Conservation (phyloP, 73 alveolate genomes). For the Breviolum minutum region DNA sequence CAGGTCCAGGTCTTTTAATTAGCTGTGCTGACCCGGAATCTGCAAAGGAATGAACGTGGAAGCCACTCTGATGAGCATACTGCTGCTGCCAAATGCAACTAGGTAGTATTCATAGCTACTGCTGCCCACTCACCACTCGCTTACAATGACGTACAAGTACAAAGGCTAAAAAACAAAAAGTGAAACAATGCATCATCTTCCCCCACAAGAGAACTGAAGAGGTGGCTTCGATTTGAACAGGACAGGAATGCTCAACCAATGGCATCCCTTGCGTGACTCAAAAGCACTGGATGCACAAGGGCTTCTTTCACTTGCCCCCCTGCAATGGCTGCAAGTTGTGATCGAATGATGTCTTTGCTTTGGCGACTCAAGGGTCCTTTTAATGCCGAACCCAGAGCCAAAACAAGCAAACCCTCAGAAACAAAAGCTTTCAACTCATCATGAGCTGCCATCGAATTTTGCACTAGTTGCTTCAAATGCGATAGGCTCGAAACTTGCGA, state of each 20-base stretch:
- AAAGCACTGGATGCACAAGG: background rate
- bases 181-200: background rate
- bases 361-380: background rate
- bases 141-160: background rate
- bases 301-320: background rate
- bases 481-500: background rate
- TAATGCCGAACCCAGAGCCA: background rate
- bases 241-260: background rate
- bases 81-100: background rate
- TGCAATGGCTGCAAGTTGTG: background rate
- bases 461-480: background rate
- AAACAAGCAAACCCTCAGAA: background rate
- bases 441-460: background rate
- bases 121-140: background rate
- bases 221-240: background rate
- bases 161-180: background rate
- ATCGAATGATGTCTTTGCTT: background rate
- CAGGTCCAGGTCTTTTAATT: background rate
- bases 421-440: background rate
- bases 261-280: background rate
- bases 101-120: background rate
- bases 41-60: too few species aligned
- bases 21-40: background rate
- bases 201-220: too few species aligned
- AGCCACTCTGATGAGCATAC: background rate